These are phyloP conservation scores for Macrophomina pseudophaseolina DNA, from an alignment of 2,329 filamentous ascomycete species.

Conservation along the genomic window DNA sequence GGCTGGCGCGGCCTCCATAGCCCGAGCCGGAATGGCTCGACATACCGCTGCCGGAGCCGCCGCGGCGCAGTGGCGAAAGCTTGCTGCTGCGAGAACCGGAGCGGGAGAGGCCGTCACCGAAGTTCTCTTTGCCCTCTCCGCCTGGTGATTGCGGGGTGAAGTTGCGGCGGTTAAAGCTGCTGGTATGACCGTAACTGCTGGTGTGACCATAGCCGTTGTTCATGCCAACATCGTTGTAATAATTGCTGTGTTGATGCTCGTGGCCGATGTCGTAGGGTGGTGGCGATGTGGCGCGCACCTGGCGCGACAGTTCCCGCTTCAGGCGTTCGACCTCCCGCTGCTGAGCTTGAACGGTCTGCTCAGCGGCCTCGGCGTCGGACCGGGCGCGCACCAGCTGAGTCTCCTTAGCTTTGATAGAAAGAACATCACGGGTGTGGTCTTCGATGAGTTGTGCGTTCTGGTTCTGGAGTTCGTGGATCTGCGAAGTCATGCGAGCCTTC, in stretches of 20 bases:
- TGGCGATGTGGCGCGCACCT: constrained; percentile 60
- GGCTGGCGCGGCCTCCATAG: constrained; percentile 41
- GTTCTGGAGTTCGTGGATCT: constrained; percentile 93
- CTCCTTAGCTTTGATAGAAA: constrained; percentile 98
- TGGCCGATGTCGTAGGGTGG: constrained; percentile 53
- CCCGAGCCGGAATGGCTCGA: constrained; percentile 36
- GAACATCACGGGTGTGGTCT: constrained; percentile 91
- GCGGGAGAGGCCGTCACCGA: constrained; percentile 36
- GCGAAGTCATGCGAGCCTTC: constrained; percentile 78
- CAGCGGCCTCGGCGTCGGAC: constrained; percentile 86
- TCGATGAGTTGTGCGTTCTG: constrained; percentile 97
- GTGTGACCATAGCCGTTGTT: constrained; percentile 67
- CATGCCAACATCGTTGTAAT: constrained; percentile 61
- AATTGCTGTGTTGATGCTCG: constrained; percentile 37
- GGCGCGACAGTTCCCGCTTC: constrained; percentile 76
- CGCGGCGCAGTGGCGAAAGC: constrained; percentile 43
- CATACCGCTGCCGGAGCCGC: constrained; percentile 39
- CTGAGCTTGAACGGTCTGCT: constrained; percentile 82
- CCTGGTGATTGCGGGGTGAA: constrained; percentile 40
- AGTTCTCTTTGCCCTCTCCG: constrained; percentile 56
- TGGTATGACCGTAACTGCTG: constrained; percentile 50
- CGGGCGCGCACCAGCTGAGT: constrained; percentile 92
- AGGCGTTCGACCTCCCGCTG: constrained; percentile 88
- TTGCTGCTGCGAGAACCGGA: constrained; percentile 40
- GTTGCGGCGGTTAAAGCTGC: constrained; percentile 36